A percentile compares a stretch with the other conserved stretches of the same genome.
phyloP scores from a whole-genome alignment of 1,284 basidiomycete genomes.

The Rhodotorula sp. region DNA sequence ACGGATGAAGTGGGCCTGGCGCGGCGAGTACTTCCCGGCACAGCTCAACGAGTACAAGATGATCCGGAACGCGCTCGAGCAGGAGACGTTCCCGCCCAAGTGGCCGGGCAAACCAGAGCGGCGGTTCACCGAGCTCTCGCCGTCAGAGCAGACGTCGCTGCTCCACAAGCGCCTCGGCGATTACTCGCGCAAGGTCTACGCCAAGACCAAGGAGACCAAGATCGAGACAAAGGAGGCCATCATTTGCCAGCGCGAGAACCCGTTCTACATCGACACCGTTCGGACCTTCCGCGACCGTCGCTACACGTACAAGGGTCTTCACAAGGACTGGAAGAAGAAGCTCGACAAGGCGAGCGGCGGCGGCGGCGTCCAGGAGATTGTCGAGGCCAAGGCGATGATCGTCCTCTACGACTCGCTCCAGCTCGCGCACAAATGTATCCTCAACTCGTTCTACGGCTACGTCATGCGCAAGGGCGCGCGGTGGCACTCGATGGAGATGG shows the following conservation, averaged over 20 bases:
- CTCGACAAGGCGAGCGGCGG: conserved; percentile 73
- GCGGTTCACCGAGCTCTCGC: conserved; percentile 79
- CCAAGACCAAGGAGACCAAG: conserved; percentile 98
- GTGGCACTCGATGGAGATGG: conserved; percentile 99
- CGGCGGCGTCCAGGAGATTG: conserved; percentile 75
- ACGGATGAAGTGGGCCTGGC: conserved; percentile 96
- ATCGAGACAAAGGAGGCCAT: conserved; percentile 92
- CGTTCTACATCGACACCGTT: conserved; percentile 99
- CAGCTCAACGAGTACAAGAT: conserved; percentile 98
- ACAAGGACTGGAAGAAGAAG: conserved; percentile 99
- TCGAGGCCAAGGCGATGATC: conserved; percentile 99
- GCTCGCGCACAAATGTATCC: conserved; percentile 98
- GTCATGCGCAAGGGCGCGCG: conserved; percentile 99
- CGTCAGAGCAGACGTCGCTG: conserved; percentile 82
- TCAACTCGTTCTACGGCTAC: conserved; percentile 99
- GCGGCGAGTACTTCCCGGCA: conserved; percentile 97
- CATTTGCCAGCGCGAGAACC: conserved; percentile 97
- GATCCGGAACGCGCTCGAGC: conserved; percentile 95
- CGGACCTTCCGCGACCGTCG: conserved; percentile 95
- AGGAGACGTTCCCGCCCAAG: conserved; percentile 86
- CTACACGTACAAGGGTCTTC: conserved; percentile 98
- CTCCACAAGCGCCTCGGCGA: conserved; percentile 96
- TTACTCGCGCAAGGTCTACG: conserved; percentile 98
- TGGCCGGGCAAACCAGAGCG: conserved; percentile 69
- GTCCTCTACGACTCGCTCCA: conserved; percentile 99